A percentile compares a stretch with the other conserved stretches of the same genome.
Evolutionary conservation across 176 grass and related monocot genomes (phyloP).

Genomic region (Olyra latifolia): DNA sequence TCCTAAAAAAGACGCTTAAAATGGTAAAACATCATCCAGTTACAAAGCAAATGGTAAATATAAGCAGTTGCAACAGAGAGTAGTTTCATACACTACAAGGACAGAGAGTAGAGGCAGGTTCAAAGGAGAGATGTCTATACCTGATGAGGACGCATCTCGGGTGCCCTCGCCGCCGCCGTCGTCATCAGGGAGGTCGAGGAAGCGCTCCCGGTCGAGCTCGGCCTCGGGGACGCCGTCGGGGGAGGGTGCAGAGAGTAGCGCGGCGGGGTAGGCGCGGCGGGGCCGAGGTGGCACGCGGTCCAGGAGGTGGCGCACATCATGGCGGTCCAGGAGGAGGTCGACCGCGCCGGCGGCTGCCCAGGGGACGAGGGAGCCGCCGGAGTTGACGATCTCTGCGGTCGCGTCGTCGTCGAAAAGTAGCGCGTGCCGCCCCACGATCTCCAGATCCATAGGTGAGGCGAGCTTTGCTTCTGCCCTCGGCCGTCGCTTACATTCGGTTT

Average conservation of each 20-base stretch:
- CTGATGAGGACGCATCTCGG: slow-evolving; percentile 21
- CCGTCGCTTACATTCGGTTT: not conserved
- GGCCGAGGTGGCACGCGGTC: slow-evolving; percentile 84
- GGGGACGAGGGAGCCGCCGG: slow-evolving; percentile 71
- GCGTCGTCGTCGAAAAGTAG: slow-evolving; percentile 92
- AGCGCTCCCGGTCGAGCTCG: slow-evolving; percentile 76
- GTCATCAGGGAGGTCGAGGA: slow-evolving; percentile 50
- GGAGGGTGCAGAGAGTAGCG: slow-evolving; percentile 17
- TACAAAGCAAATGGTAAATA: not conserved
- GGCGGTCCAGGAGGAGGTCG: slow-evolving; percentile 79
- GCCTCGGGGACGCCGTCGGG: slow-evolving; percentile 47
- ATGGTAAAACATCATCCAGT: not conserved
- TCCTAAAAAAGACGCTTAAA: not conserved
- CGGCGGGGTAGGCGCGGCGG: slow-evolving; percentile 30
- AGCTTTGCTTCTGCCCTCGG: not conserved
- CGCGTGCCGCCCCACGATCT: slow-evolving; percentile 70
- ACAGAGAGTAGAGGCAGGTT: not conserved
- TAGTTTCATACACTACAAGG: not conserved
- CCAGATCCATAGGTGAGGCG: slow-evolving; percentile 59
- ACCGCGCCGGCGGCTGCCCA: slow-evolving; percentile 60
- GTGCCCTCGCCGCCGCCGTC: slow-evolving; percentile 17
- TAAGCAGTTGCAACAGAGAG: not conserved
- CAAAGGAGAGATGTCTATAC: slow-evolving; percentile 17
- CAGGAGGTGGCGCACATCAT: slow-evolving; percentile 91
- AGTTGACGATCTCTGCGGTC: slow-evolving; percentile 70